phyloP scores from a whole-genome alignment of 2,329 filamentous ascomycete species.

The Drechslerella coelobrocha region DNA sequence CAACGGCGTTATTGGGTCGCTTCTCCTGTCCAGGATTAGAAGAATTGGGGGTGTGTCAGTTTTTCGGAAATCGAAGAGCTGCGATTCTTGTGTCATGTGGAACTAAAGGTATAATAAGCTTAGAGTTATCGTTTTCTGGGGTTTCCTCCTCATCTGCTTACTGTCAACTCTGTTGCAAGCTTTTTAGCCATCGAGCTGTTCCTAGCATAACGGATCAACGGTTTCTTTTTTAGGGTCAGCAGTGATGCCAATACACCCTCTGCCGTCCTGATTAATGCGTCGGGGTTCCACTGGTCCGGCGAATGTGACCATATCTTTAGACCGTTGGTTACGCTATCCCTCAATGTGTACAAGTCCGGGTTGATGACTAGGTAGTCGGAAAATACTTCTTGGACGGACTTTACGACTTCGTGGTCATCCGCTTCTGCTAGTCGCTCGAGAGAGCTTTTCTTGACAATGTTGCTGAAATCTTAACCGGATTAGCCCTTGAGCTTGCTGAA shows the following conservation, averaged over 20 bases:
- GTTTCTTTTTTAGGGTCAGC: slow-evolving; percentile 93
- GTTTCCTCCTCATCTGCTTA: not conserved
- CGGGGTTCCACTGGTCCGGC: slow-evolving; percentile 88
- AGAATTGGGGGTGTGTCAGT: slow-evolving; percentile 94
- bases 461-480: slow-evolving; percentile 76
- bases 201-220: slow-evolving; percentile 89
- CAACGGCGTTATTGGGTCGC: slow-evolving; percentile 92
- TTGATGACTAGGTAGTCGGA: slow-evolving; percentile 96
- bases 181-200: slow-evolving; percentile 91
- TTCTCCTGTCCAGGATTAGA: slow-evolving; percentile 85
- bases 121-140: not conserved
- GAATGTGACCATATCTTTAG: slow-evolving; percentile 75
- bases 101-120: slow-evolving; percentile 65
- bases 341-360: slow-evolving; percentile 83
- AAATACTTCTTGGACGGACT: slow-evolving; percentile 91
- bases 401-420: slow-evolving; percentile 96
- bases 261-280: slow-evolving; percentile 82
- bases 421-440: slow-evolving; percentile 93
- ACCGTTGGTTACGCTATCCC: slow-evolving; percentile 33
- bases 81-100: slow-evolving; percentile 91
- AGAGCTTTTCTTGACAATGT: slow-evolving; percentile 94
- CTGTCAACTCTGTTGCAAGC: slow-evolving; percentile 80
- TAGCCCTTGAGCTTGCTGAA: not conserved
- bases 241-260: slow-evolving; percentile 86
- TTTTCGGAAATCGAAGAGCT: slow-evolving; percentile 93